phyloP scores from a whole-genome alignment of 1,139 yeast species.

The Kluyveromyces sp. region DNA sequence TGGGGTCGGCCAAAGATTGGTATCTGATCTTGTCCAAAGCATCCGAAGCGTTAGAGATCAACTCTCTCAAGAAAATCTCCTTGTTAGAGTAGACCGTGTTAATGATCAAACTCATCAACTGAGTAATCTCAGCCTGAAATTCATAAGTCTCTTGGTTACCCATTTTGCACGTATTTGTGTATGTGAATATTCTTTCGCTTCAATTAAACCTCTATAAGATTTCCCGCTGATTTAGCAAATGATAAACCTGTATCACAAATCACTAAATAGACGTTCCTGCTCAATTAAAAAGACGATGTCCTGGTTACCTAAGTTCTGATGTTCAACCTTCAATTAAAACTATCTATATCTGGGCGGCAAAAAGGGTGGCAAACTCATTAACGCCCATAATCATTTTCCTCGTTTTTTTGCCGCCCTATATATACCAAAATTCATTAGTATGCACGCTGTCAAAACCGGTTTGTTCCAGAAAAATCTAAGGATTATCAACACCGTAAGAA shows the following conservation, averaged over 20 bases:
- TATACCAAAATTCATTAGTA: background rate
- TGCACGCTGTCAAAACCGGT: background rate
- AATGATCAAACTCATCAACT: constrained; percentile 99
- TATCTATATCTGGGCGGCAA: background rate
- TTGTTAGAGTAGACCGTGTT: constrained; percentile 99
- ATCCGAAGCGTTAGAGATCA: constrained; percentile 97
- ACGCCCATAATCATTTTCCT: too few relatives aligned
- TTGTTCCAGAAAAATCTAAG: constrained; percentile 3
- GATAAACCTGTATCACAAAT: background rate
- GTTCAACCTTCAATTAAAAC: background rate
- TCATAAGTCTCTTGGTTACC: constrained; percentile 77
- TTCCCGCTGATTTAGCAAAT: background rate
- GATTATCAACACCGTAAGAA: constrained; percentile 3
- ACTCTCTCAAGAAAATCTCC: constrained; percentile 98
- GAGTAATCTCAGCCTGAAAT: constrained; percentile 99
- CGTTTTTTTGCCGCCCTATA: constrained; percentile 3
- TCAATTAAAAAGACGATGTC: background rate
- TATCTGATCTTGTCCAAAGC: constrained; percentile 96
- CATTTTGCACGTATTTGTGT: constrained; percentile 34
- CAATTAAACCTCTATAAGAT: background rate
- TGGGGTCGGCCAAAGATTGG: constrained; percentile 89
- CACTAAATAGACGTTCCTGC: background rate
- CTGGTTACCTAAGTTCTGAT: background rate
- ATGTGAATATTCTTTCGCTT: background rate
- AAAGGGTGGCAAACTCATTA: background rate